A percentile compares a stretch with the other conserved stretches of the same genome.
Evolutionary conservation across 2,329 filamentous ascomycete species (phyloP).

Genomic region (Colletotrichum incanum): DNA sequence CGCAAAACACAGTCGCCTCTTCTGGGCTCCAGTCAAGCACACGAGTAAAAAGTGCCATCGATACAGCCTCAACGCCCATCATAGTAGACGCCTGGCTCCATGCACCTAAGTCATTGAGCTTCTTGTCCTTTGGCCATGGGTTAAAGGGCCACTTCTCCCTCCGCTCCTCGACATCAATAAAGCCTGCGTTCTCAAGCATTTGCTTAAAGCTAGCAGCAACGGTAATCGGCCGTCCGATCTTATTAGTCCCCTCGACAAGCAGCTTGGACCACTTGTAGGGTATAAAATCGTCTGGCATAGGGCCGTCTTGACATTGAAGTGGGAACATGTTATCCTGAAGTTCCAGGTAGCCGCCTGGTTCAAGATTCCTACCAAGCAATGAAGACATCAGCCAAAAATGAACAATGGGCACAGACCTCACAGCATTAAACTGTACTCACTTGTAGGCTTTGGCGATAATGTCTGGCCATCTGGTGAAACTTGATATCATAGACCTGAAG

Average conservation of each 20-base stretch:
- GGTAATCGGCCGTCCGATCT: background rate
- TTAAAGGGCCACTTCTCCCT: slow-evolving; percentile 54
- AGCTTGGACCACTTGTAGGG: slow-evolving; percentile 42
- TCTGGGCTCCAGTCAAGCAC: slow-evolving; percentile 52
- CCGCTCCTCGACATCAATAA: slow-evolving; percentile 51
- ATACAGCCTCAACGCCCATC: slow-evolving; percentile 51
- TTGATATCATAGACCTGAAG: slow-evolving; percentile 68
- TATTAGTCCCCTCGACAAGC: slow-evolving; percentile 41
- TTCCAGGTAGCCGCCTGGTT: slow-evolving; percentile 3
- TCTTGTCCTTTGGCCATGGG: slow-evolving; percentile 53
- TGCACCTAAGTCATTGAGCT: slow-evolving; percentile 52
- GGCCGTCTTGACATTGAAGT: background rate
- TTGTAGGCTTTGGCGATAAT: slow-evolving; percentile 64
- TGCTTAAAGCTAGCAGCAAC: background rate
- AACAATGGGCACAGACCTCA: slow-evolving; percentile 55
- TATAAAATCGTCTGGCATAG: background rate
- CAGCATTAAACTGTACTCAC: slow-evolving; percentile 13
- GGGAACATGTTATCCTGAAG: background rate
- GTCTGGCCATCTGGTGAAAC: slow-evolving; percentile 67
- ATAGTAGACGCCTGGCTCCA: slow-evolving; percentile 45
- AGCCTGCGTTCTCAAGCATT: slow-evolving; percentile 51
- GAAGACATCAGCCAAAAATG: slow-evolving; percentile 49
- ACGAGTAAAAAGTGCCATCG: slow-evolving; percentile 53
- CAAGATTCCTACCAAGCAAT: background rate
- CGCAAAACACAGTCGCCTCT: slow-evolving; percentile 52